Conservation (phyloP, 768 basidiomycete genomes). For the Coprinopsis marcescibilis region DNA sequence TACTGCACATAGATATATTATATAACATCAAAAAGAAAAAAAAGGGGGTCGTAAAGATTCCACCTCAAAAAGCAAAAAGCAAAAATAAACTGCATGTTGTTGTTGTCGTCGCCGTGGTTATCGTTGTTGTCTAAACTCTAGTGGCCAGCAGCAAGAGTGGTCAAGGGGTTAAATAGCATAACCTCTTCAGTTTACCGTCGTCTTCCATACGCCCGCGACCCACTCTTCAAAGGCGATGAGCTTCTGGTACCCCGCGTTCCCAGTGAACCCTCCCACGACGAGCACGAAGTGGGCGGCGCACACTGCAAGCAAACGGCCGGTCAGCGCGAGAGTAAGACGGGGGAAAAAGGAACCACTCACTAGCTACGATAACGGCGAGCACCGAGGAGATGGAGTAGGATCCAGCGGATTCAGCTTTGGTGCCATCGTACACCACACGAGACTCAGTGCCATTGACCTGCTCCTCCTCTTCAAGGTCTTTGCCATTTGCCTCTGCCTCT, state of each 20-base stretch:
- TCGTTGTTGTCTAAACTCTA: too few relatives aligned
- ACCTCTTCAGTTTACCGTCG: background rate
- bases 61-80: too few relatives aligned
- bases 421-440: background rate
- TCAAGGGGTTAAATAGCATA: too few relatives aligned
- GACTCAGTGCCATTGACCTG: background rate
- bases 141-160: too few relatives aligned
- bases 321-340: conserved; percentile 5
- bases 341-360: conserved; percentile 13
- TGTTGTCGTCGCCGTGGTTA: too few relatives aligned
- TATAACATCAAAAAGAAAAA: too few relatives aligned
- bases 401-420: conserved; percentile 8
- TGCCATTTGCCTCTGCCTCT: too few relatives aligned
- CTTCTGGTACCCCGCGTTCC: conserved; percentile 40
- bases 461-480: too few relatives aligned
- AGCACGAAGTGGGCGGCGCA: conserved; percentile 46
- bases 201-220: conserved; percentile 19
- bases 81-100: too few relatives aligned
- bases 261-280: conserved; percentile 42
- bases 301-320: conserved; percentile 24
- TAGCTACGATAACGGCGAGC: conserved; percentile 28
- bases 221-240: conserved; percentile 36
- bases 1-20: too few relatives aligned
- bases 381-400: conserved; percentile 28
- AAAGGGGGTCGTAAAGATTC: too few relatives aligned